A percentile compares a stretch with the other conserved stretches of the same genome.
Evolutionary conservation across 2,329 filamentous ascomycete species (phyloP).

Genomic region (Sordariomycetes sp.): DNA sequence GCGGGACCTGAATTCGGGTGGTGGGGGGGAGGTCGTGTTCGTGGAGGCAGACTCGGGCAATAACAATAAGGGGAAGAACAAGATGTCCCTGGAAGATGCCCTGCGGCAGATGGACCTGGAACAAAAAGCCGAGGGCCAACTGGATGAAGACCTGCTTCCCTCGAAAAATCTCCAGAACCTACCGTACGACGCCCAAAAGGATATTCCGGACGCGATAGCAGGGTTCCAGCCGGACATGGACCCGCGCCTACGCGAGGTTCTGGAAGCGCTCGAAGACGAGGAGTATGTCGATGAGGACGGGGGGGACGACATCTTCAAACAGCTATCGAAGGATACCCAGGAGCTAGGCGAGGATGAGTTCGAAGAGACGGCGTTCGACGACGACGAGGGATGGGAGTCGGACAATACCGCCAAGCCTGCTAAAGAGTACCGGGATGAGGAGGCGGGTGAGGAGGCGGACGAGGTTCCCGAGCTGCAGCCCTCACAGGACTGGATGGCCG

Average conservation of each 20-base stretch:
- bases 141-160: conserved; percentile 67
- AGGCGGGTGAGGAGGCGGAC: conserved; percentile 16
- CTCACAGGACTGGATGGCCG: conserved; percentile 77
- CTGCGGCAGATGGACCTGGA: conserved; percentile 52
- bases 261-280: conserved; percentile 92
- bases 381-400: conserved; percentile 86
- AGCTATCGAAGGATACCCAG: conserved; percentile 56
- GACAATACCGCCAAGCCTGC: conserved; percentile 79
- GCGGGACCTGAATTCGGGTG: conserved; percentile 69
- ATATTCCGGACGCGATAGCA: conserved; percentile 80
- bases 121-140: conserved; percentile 42
- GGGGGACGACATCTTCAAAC: conserved; percentile 70
- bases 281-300: conserved; percentile 80
- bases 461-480: conserved; percentile 40
- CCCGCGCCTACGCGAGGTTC: conserved; percentile 74
- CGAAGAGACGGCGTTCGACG: conserved; percentile 49
- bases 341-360: conserved; percentile 77
- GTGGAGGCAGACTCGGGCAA: conserved; percentile 62
- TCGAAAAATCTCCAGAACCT: conserved; percentile 67
- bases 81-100: conserved; percentile 73
- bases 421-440: conserved; percentile 38
- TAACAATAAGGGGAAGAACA: conserved; percentile 65
- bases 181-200: conserved; percentile 87
- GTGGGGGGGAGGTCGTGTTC: conserved; percentile 64
- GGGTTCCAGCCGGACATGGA: conserved; percentile 99